These are phyloP conservation scores for Cinchona pubescens DNA, from an alignment of 257 asterid species.

Conservation along the genomic window DNA sequence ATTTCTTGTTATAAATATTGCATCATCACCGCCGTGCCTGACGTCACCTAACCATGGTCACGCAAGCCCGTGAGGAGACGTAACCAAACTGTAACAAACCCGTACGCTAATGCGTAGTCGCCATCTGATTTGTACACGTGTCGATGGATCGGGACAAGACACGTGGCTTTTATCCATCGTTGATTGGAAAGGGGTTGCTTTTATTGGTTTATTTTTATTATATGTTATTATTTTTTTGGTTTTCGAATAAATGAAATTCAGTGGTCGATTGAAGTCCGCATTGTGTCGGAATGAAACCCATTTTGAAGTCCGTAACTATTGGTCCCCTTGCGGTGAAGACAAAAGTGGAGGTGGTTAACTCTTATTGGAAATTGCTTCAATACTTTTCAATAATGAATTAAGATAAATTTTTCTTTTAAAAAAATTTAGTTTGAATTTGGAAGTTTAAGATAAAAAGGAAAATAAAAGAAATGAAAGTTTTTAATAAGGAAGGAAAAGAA, in stretches of 20 bases:
- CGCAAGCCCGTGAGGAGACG: conserved; percentile 13
- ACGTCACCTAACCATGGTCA: conserved; percentile 7
- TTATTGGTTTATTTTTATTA: not conserved
- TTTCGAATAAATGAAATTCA: conserved; percentile 8
- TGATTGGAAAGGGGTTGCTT: conserved; percentile 1
- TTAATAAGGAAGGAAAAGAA: too few species aligned
- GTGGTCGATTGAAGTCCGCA: conserved; percentile 23
- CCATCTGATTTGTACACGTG: conserved; percentile 15
- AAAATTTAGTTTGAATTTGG: too few species aligned
- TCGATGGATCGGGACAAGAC: not conserved
- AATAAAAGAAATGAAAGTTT: too few species aligned
- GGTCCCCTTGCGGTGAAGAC: not conserved
- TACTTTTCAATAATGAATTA: not conserved
- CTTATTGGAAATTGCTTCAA: not conserved
- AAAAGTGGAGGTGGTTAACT: not conserved
- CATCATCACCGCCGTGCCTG: conserved; percentile 14
- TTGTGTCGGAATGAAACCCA: conserved; percentile 26
- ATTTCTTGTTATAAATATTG: not conserved
- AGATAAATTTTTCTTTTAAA: too few species aligned
- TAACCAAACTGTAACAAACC: conserved; percentile 2
- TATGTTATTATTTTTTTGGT: not conserved
- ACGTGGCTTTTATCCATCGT: conserved; percentile 4
- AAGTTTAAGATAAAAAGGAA: too few species aligned
- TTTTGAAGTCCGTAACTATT: conserved; percentile 32
- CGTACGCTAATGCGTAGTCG: conserved; percentile 1